Evolutionary conservation across 1,139 yeast species (phyloP).

Genomic region (Scheffersomyces segobiensis): DNA sequence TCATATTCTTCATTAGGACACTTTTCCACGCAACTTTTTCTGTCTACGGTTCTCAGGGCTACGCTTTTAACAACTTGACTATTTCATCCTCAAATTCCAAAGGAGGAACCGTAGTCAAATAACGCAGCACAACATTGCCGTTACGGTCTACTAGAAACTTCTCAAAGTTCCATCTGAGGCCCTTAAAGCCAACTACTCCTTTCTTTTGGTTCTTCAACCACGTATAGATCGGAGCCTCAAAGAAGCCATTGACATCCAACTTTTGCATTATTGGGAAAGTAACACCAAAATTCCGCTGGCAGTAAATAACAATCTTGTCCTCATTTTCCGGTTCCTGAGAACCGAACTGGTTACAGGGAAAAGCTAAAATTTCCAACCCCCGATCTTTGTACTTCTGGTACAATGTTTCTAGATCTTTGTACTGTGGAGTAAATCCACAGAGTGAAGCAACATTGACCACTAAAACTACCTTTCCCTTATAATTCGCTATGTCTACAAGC

Average conservation of each 20-base stretch:
- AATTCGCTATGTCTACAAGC: slow-evolving; percentile 16
- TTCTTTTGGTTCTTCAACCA: slow-evolving; percentile 27
- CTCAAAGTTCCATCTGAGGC: slow-evolving; percentile 94
- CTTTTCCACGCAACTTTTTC: background rate
- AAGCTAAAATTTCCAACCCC: slow-evolving; percentile 39
- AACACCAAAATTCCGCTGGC: slow-evolving; percentile 65
- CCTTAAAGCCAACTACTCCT: slow-evolving; percentile 73
- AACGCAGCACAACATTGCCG: slow-evolving; percentile 75
- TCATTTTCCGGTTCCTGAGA: slow-evolving; percentile 74
- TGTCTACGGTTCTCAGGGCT: background rate
- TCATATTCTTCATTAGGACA: background rate
- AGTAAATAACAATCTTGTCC: slow-evolving; percentile 62
- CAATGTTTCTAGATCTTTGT: slow-evolving; percentile 32
- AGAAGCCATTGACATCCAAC: slow-evolving; percentile 37
- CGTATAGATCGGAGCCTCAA: slow-evolving; percentile 28
- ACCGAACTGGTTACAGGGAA: slow-evolving; percentile 47
- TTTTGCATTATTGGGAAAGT: slow-evolving; percentile 42
- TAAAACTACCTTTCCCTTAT: slow-evolving; percentile 35
- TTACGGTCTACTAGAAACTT: slow-evolving; percentile 74
- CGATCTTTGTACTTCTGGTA: slow-evolving; percentile 30
- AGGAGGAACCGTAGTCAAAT: slow-evolving; percentile 71
- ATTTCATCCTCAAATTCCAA: slow-evolving; percentile 50
- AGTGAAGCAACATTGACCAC: slow-evolving; percentile 48
- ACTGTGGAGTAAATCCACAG: slow-evolving; percentile 49
- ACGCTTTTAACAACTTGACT: slow-evolving; percentile 38